phyloP scores from a whole-genome alignment of 2,329 filamentous ascomycete genomes.

The Penicillium sp. region DNA sequence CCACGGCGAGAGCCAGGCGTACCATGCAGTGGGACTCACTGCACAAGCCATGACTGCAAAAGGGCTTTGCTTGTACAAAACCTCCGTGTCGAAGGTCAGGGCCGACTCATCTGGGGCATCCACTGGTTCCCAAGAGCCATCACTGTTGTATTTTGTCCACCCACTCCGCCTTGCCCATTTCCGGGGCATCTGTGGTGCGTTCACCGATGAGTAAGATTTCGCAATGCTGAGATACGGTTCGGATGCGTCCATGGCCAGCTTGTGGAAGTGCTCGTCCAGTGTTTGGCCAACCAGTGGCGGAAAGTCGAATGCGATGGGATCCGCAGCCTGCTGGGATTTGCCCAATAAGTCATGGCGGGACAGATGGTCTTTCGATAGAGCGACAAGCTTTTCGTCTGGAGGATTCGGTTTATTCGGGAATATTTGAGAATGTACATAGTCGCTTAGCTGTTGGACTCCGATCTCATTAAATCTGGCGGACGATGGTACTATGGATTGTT shows the following conservation, averaged over 20 bases:
- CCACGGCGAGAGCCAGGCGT: slow-evolving; percentile 96
- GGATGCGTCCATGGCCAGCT: slow-evolving; percentile 77
- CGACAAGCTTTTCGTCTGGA: slow-evolving; percentile 67
- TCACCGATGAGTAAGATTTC: slow-evolving; percentile 65
- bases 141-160: slow-evolving; percentile 86
- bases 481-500: slow-evolving; percentile 30
- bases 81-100: slow-evolving; percentile 92
- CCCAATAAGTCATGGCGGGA: slow-evolving; percentile 79
- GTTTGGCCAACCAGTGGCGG: slow-evolving; percentile 73
- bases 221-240: slow-evolving; percentile 77
- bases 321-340: slow-evolving; percentile 74
- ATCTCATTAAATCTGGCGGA: slow-evolving; percentile 82
- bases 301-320: slow-evolving; percentile 80
- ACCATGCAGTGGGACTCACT: slow-evolving; percentile 85
- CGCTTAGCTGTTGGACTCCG: slow-evolving; percentile 88
- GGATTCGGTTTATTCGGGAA: slow-evolving; percentile 58
- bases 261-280: slow-evolving; percentile 91
- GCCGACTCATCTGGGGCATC: slow-evolving; percentile 74
- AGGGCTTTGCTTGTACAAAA: slow-evolving; percentile 88
- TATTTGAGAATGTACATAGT: slow-evolving; percentile 75
- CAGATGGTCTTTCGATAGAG: slow-evolving; percentile 78
- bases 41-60: slow-evolving; percentile 98
- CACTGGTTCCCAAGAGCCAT: slow-evolving; percentile 69
- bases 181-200: slow-evolving; percentile 57
- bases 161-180: slow-evolving; percentile 78